A percentile compares a stretch with the other conserved stretches of the same genome.
phyloP scores from a whole-genome alignment of 164 flowering plant genomes.

The Magnolia kwangsiensis region DNA sequence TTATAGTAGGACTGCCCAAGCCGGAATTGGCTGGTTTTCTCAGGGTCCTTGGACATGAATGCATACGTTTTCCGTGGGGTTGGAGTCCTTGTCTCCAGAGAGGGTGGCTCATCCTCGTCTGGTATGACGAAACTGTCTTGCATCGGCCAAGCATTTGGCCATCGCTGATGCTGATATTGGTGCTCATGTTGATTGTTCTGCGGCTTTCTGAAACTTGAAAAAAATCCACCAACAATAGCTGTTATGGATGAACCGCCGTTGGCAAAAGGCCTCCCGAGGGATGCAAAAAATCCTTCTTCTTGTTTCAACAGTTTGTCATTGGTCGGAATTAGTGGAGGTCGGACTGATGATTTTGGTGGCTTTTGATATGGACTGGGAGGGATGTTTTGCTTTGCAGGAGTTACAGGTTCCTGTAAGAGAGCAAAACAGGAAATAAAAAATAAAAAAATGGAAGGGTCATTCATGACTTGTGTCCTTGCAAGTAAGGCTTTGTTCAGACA shows the following conservation, averaged over 20 bases:
- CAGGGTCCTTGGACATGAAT: slow-evolving; percentile 82
- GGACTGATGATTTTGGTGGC: slow-evolving; percentile 53
- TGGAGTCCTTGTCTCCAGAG: slow-evolving; percentile 70
- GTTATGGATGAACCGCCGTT: slow-evolving; percentile 41
- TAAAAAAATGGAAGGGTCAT: not conserved
- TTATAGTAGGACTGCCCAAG: slow-evolving; percentile 53
- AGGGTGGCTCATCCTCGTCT: slow-evolving; percentile 84
- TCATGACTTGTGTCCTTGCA: not conserved
- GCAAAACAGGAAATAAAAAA: slow-evolving; percentile 7
- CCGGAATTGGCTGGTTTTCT: slow-evolving; percentile 57
- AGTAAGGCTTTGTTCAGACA: not conserved
- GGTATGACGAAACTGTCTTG: slow-evolving; percentile 86
- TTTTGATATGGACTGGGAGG: slow-evolving; percentile 47
- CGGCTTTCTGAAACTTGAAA: slow-evolving; percentile 56
- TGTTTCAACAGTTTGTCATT: slow-evolving; percentile 66
- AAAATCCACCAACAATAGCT: slow-evolving; percentile 60
- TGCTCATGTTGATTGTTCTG: slow-evolving; percentile 28
- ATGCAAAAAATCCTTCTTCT: slow-evolving; percentile 58
- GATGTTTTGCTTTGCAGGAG: slow-evolving; percentile 18
- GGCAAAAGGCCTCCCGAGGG: slow-evolving; percentile 53
- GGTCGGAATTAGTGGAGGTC: slow-evolving; percentile 76
- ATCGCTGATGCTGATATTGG: slow-evolving; percentile 40
- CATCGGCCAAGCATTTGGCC: slow-evolving; percentile 55
- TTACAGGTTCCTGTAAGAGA: slow-evolving; percentile 35
- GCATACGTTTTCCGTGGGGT: slow-evolving; percentile 84